Percentiles rank a stretch among this genome's conserved stretches.
Conservation (phyloP, 768 basidiomycete genomes). For the Hebeloma cylindrosporum region DNA sequence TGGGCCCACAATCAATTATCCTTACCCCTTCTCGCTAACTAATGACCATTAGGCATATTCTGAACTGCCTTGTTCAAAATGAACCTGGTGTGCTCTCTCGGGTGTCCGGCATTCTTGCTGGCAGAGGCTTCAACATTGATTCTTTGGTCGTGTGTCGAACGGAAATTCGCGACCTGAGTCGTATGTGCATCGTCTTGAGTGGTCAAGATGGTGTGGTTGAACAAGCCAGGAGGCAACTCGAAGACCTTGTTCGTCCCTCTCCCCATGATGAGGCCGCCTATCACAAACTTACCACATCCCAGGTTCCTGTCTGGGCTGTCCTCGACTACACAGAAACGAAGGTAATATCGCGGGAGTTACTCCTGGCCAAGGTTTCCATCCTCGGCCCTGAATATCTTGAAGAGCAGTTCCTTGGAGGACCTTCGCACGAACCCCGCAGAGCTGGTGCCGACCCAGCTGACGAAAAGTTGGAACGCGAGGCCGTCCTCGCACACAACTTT, state of each 20-base stretch:
- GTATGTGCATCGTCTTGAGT: constrained; percentile 96
- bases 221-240: constrained; percentile 93
- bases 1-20: constrained; percentile 34
- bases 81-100: constrained; percentile 99
- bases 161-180: constrained; percentile 92
- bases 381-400: constrained; percentile 97
- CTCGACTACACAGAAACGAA: constrained; percentile 95
- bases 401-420: constrained; percentile 83
- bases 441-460: constrained; percentile 26
- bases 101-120: constrained; percentile 96
- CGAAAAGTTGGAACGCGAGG: constrained; percentile 69
- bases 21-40: constrained; percentile 7
- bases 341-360: constrained; percentile 88
- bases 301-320: constrained; percentile 99
- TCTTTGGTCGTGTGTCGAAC: constrained; percentile 98
- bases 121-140: constrained; percentile 97
- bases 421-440: constrained; percentile 74
- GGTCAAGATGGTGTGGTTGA: constrained; percentile 98
- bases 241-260: constrained; percentile 77
- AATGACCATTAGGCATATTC: constrained; percentile 65
- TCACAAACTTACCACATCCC: neutral
- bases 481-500: constrained; percentile 72
- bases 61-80: constrained; percentile 98
- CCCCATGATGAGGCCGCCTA: neutral
- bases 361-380: constrained; percentile 95